Evolutionary conservation across 768 basidiomycete genomes (phyloP), one percentile per base, ranked within the genome.

Genomic region (Russula emetica): DNA sequence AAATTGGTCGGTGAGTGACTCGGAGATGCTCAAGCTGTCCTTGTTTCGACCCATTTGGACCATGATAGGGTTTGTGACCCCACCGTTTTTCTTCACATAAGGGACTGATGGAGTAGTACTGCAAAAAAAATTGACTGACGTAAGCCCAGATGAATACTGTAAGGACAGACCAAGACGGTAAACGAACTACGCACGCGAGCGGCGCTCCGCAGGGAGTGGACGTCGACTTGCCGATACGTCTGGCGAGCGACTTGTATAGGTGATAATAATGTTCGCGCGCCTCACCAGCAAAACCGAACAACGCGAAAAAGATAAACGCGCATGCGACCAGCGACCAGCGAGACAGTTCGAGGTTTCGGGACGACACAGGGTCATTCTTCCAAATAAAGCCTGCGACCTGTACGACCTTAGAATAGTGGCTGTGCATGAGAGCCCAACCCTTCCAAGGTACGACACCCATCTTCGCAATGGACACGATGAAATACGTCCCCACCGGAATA

Each of bases 341-440:
- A 18, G 2, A 52, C 2, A 30, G 3, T 30, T 52, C 51, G 26
- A 52, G 2, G 14, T 10, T 7, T 5, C 1, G 1, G 16, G 24
- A 16, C 7, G 3, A 6, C 3, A 24, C 4, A 11, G 26, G 49
- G 26, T 28, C 5, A 26, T 16, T 26, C 26, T 16, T 50, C 49
- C 49, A 50, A 26, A 7, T 50, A 14, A 50, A 50, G 16, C 24
- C 49, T 7, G 49, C 26, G 26, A 50, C 6, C 49, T 50, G 49
- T 1, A 5, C 24, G 34, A 54, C 53, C 34, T 38, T 22, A 6
- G n/a, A 54, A 10, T 22, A 24, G 36, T 10, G 5, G 14, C 34
- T 6, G 2, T 5, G n/a, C 34, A n/a, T 16, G n/a, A 14, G 14
- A 0, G 70, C 74, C 80, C 83, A 83, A 34, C 79, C 78, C 0